phyloP scores from a whole-genome alignment of 805 yeast genomes.

The Nematodospora valgi region DNA sequence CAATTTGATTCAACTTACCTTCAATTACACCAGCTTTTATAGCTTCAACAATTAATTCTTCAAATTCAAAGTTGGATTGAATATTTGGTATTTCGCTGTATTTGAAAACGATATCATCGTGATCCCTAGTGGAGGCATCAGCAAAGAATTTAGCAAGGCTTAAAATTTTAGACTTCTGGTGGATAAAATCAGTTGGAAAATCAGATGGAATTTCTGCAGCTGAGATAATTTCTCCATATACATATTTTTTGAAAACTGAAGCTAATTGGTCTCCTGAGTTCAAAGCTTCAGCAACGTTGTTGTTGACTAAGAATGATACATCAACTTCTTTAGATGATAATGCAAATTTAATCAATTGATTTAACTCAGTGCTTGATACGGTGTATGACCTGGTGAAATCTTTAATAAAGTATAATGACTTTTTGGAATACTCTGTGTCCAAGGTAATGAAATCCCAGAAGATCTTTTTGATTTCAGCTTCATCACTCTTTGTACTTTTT shows the following conservation, averaged over 20 bases:
- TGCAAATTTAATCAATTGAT: constrained; percentile 31
- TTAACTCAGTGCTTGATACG: constrained; percentile 20
- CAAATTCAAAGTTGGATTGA: constrained; percentile 30
- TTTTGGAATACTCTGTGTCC: constrained; percentile 26
- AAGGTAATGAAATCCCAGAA: constrained; percentile 39
- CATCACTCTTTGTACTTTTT: constrained; percentile 26
- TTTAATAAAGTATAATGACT: constrained; percentile 34
- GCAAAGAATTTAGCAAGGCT: constrained; percentile 38
- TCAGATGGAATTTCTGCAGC: constrained; percentile 15
- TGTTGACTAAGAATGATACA: constrained; percentile 40
- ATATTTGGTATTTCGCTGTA: constrained; percentile 36
- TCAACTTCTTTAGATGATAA: constrained; percentile 36
- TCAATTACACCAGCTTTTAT: constrained; percentile 43
- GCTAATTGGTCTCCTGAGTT: constrained; percentile 26
- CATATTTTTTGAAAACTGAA: constrained; percentile 28
- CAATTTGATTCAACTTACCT: constrained; percentile 44
- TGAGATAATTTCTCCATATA: constrained; percentile 29
- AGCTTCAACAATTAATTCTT: constrained; percentile 37
- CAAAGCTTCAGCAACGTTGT: constrained; percentile 35
- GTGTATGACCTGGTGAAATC: constrained; percentile 29
- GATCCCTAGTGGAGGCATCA: constrained; percentile 13
- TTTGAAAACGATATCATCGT: constrained; percentile 25
- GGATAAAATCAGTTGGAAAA: constrained; percentile 21
- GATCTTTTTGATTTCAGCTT: constrained; percentile 22
- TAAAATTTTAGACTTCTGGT: constrained; percentile 37